phyloP scores from a whole-genome alignment of 768 basidiomycete species.

The Mycena indigotica region DNA sequence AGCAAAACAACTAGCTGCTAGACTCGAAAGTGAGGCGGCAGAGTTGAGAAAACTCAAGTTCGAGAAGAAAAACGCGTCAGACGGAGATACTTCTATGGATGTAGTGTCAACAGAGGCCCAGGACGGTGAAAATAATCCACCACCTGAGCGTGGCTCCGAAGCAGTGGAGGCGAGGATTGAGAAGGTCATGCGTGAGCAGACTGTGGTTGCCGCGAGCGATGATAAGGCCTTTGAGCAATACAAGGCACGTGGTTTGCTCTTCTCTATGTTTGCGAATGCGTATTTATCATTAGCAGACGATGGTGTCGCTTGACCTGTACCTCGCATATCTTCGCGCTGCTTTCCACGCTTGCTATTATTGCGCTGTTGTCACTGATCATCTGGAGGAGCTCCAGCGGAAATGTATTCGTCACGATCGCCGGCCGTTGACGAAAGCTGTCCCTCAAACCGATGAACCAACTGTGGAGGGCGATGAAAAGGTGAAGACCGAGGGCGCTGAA shows the following conservation, averaged over 20 bases:
- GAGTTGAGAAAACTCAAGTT: slow-evolving; percentile 49
- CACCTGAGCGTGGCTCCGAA: slow-evolving; percentile 70
- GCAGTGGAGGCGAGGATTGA: slow-evolving; percentile 84
- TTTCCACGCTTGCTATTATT: slow-evolving; percentile 97
- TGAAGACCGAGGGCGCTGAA: slow-evolving; percentile 39
- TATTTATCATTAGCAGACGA: slow-evolving; percentile 50
- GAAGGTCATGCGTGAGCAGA: slow-evolving; percentile 72
- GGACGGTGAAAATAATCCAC: slow-evolving; percentile 53
- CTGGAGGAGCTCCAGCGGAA: slow-evolving; percentile 93
- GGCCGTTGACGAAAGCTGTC: slow-evolving; percentile 67
- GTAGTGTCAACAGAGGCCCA: slow-evolving; percentile 32
- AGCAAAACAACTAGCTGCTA: slow-evolving; percentile 67
- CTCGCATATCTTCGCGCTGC: slow-evolving; percentile 91
- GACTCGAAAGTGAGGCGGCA: slow-evolving; percentile 73
- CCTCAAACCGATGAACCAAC: slow-evolving; percentile 47
- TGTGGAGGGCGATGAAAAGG: slow-evolving; percentile 46
- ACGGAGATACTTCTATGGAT: slow-evolving; percentile 18
- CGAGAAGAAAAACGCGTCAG: slow-evolving; percentile 26
- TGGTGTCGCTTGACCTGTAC: slow-evolving; percentile 87
- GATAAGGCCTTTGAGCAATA: slow-evolving; percentile 68
- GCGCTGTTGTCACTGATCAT: slow-evolving; percentile 89
- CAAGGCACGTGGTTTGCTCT: slow-evolving; percentile 54
- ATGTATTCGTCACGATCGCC: slow-evolving; percentile 90
- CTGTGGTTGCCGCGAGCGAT: slow-evolving; percentile 57
- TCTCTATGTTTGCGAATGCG: slow-evolving; percentile 11